Evolutionary conservation across 352 stramenopile genomes (phyloP).

Genomic region (Phytopythium delawarense): DNA sequence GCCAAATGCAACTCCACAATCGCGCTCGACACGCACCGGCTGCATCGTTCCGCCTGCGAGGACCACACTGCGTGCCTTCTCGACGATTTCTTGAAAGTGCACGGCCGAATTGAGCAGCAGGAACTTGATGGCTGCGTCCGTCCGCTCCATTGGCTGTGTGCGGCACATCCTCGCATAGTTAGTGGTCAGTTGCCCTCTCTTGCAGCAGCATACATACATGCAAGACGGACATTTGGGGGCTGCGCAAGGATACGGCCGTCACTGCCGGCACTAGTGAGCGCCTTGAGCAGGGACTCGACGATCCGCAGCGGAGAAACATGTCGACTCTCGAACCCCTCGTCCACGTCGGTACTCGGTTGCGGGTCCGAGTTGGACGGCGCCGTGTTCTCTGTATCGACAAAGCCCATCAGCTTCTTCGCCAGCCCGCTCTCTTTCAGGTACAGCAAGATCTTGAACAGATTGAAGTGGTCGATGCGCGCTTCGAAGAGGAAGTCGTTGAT

Average conservation of each 20-base stretch:
- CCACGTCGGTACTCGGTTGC: conserved; percentile 12
- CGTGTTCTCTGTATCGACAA: conserved; percentile 47
- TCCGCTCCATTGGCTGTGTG: conserved; percentile 33
- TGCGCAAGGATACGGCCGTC: conserved; percentile 77
- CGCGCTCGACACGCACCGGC: conserved; percentile 44
- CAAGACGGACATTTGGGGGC: conserved; percentile 43
- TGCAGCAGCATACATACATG: too few species aligned
- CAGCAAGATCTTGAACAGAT: conserved; percentile 87
- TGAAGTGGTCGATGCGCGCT: conserved; percentile 80
- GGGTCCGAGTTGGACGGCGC: background rate
- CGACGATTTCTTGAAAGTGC: conserved; percentile 94
- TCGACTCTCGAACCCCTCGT: conserved; percentile 58
- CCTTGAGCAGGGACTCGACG: conserved; percentile 74
- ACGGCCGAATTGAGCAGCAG: conserved; percentile 93
- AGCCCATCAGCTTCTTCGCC: conserved; percentile 82
- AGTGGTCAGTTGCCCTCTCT: background rate
- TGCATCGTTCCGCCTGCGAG: conserved; percentile 98
- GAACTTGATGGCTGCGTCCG: conserved; percentile 87
- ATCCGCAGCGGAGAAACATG: conserved; percentile 80
- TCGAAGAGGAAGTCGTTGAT: conserved; percentile 88
- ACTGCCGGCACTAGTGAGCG: conserved; percentile 57
- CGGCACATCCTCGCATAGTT: background rate
- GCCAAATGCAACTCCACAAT: background rate
- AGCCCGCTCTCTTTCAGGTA: conserved; percentile 78
- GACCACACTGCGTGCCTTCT: conserved; percentile 93